phyloP scores from a whole-genome alignment of 2,329 filamentous ascomycete genomes.

The Cladosporium cucumerinum region DNA sequence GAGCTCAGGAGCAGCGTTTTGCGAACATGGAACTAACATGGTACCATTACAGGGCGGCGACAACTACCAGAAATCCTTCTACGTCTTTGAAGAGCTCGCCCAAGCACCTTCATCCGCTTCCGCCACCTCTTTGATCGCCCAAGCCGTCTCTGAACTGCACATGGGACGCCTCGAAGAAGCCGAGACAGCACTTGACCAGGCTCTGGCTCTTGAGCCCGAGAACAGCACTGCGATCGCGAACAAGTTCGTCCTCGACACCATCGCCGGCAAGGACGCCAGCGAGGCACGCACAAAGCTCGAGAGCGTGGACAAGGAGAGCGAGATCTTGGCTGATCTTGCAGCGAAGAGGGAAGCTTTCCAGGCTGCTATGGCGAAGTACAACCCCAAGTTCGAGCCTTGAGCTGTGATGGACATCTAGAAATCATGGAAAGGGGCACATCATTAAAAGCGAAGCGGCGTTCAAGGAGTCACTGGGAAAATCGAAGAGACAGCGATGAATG shows the following conservation, averaged over 20 bases:
- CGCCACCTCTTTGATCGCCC: conserved; percentile 71
- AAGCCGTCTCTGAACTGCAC: conserved; percentile 88
- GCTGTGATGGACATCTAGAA: not conserved
- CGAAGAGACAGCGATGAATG: not conserved
- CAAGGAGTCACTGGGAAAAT: conserved; percentile 1
- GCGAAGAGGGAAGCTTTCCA: conserved; percentile 89
- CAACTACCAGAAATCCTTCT: conserved; percentile 94
- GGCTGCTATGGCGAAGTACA: conserved; percentile 80
- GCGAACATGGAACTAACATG: not conserved
- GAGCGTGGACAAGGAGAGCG: conserved; percentile 63
- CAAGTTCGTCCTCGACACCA: conserved; percentile 70
- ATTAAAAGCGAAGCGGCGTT: conserved; percentile 11
- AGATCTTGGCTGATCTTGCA: conserved; percentile 68
- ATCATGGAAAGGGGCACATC: not conserved
- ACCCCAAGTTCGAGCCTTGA: conserved; percentile 69
- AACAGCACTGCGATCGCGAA: conserved; percentile 79
- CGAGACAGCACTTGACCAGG: conserved; percentile 78
- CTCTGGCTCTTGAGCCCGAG: conserved; percentile 67
- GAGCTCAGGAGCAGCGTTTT: not conserved
- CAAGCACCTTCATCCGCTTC: conserved; percentile 79
- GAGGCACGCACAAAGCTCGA: conserved; percentile 55
- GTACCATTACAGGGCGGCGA: conserved; percentile 68
- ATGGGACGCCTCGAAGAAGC: conserved; percentile 85
- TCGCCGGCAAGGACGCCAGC: conserved; percentile 67
- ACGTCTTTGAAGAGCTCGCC: conserved; percentile 95